These are phyloP conservation scores for Stachybotrys elegans DNA, from an alignment of 2,329 filamentous ascomycete species.

Conservation along the genomic window DNA sequence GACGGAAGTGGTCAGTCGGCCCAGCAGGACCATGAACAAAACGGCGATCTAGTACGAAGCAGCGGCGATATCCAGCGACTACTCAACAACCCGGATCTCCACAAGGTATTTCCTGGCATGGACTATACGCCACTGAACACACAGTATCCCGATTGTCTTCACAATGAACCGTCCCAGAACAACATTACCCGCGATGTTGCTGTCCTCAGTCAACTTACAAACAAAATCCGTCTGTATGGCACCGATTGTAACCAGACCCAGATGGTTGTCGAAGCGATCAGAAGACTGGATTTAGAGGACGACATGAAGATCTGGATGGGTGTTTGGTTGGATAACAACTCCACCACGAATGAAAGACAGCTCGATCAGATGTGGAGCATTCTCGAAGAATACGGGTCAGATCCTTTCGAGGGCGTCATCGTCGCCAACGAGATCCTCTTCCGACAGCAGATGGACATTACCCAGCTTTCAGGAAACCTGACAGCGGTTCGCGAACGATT, in stretches of 20 bases:
- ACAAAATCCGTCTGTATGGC: constrained; percentile 82
- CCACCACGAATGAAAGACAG: constrained; percentile 79
- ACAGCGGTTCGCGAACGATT: constrained; percentile 67
- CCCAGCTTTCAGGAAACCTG: constrained; percentile 60
- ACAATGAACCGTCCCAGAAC: constrained; percentile 79
- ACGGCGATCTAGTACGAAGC: constrained; percentile 68
- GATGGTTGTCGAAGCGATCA: constrained; percentile 82
- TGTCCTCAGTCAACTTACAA: constrained; percentile 83
- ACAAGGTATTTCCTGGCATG: constrained; percentile 92
- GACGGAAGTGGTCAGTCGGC: constrained; percentile 43
- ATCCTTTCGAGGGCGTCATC: constrained; percentile 77
- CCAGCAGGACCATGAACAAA: constrained; percentile 51
- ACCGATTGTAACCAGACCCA: constrained; percentile 97
- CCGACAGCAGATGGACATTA: constrained; percentile 66
- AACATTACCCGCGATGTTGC: constrained; percentile 91
- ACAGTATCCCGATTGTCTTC: constrained; percentile 80
- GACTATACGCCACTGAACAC: constrained; percentile 92
- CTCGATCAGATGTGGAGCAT: constrained; percentile 80
- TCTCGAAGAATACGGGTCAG: constrained; percentile 60
- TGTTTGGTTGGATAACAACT: constrained; percentile 84
- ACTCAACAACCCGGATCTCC: constrained; percentile 73
- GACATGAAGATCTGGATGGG: constrained; percentile 88
- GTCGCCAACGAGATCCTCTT: constrained; percentile 77
- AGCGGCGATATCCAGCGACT: constrained; percentile 76
- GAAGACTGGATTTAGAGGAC: constrained; percentile 64